Evolutionary conservation across 176 grass and related monocot genomes (phyloP).

Genomic region (Carex kokanica): DNA sequence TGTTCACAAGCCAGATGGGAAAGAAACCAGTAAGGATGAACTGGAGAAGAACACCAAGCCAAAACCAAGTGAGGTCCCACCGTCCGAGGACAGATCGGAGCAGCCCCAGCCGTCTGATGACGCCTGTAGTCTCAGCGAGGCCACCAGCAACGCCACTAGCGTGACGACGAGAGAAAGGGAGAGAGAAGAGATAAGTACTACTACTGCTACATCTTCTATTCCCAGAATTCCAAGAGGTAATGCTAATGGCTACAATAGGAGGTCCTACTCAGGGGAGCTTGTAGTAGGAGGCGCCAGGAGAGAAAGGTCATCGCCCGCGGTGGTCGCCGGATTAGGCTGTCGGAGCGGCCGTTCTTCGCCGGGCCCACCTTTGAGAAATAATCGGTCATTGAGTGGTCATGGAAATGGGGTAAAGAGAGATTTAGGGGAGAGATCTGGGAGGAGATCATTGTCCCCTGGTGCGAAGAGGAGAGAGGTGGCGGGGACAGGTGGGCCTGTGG

Average conservation of each 20-base stretch:
- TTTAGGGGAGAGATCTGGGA: slow-evolving; percentile 46
- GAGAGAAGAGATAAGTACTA: slow-evolving; percentile 40
- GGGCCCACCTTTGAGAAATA: slow-evolving; percentile 37
- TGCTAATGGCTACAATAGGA: slow-evolving; percentile 31
- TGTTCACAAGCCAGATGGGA: background rate
- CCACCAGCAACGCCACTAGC: slow-evolving; percentile 21
- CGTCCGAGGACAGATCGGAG: slow-evolving; percentile 27
- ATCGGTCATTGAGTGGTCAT: slow-evolving; percentile 6
- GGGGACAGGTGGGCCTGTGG: slow-evolving; percentile 20
- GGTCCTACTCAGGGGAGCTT: slow-evolving; percentile 59
- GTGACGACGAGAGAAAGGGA: slow-evolving; percentile 35
- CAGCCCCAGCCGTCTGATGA: slow-evolving; percentile 21
- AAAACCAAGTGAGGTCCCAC: slow-evolving; percentile 16
- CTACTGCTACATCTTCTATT: slow-evolving; percentile 15
- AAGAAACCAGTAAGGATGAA: background rate
- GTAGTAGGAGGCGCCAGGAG: background rate
- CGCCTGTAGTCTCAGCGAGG: slow-evolving; percentile 23
- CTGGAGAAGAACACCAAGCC: slow-evolving; percentile 18
- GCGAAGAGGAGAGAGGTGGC: slow-evolving; percentile 31
- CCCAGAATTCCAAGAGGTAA: slow-evolving; percentile 42
- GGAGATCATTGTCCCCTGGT: slow-evolving; percentile 59
- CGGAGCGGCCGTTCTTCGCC: slow-evolving; percentile 51
- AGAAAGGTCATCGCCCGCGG: slow-evolving; percentile 32
- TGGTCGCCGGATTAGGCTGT: slow-evolving; percentile 42
- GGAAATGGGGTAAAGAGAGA: slow-evolving; percentile 28